Percentiles rank a stretch among this genome's conserved stretches.
Evolutionary conservation across 352 stramenopile genomes (phyloP).

Genomic region (Pythium biforme): DNA sequence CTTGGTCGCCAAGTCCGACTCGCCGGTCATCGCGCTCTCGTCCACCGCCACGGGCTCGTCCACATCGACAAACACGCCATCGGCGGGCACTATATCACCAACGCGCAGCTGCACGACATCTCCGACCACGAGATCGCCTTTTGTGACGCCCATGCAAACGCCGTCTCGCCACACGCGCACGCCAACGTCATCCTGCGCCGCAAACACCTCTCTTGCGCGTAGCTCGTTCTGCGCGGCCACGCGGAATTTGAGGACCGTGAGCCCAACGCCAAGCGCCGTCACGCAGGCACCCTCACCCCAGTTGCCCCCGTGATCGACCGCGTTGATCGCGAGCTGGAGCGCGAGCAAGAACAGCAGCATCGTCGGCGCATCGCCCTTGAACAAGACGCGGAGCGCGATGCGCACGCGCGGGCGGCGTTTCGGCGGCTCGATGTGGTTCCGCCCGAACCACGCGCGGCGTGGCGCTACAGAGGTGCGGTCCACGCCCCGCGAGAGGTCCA

Average conservation of each 20-base stretch:
- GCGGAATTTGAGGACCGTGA: neutral
- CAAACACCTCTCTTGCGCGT: neutral
- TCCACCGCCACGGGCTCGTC: constrained; percentile 32
- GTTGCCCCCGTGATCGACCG: neutral
- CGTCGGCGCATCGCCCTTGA: neutral
- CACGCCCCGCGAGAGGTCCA: neutral
- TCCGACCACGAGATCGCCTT: neutral
- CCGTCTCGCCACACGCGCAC: neutral
- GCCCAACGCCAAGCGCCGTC: neutral
- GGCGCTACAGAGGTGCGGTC: neutral
- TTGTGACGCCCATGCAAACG: neutral
- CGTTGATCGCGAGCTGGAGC: neutral
- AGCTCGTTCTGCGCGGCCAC: neutral
- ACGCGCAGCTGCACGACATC: neutral
- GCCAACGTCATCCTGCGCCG: neutral
- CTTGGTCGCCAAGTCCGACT: constrained; percentile 31
- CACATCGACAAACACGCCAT: constrained; percentile 31
- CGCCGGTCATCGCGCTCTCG: constrained; percentile 36
- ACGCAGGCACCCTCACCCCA: neutral
- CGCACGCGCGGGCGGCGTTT: neutral
- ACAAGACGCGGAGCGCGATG: neutral
- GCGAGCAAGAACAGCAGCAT: neutral
- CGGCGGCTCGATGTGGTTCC: neutral
- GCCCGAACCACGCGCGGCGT: neutral
- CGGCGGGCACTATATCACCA: neutral